Evolutionary conservation across 257 asterid genomes (phyloP).

Genomic region (Gentiana straminea): DNA sequence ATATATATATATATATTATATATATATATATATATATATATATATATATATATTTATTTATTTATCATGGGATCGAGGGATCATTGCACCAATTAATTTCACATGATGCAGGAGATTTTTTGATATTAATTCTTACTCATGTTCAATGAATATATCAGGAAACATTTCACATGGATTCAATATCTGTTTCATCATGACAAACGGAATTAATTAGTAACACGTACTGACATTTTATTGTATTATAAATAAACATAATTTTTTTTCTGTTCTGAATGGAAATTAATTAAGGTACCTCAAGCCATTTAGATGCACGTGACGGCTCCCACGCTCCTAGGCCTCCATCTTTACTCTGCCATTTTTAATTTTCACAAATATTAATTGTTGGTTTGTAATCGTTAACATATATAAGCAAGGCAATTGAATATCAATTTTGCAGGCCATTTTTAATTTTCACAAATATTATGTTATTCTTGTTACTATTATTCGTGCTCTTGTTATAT

Average conservation of each 20-base stretch:
- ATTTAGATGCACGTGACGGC: slow-evolving; percentile 70
- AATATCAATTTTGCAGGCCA: too few relatives aligned
- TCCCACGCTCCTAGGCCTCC: slow-evolving; percentile 96
- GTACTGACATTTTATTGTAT: background rate
- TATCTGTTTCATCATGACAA: background rate
- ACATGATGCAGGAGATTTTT: background rate
- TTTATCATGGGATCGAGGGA: background rate
- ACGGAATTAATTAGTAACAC: slow-evolving; percentile 12
- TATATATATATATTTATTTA: background rate
- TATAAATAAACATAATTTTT: background rate
- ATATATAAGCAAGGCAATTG: too few relatives aligned
- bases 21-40: too few relatives aligned
- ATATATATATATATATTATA: background rate
- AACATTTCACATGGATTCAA: slow-evolving; percentile 17
- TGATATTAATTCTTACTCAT: slow-evolving; percentile 11
- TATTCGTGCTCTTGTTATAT: too few relatives aligned
- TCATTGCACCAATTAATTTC: background rate
- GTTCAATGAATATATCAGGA: slow-evolving; percentile 17
- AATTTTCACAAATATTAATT: background rate
- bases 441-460: too few relatives aligned
- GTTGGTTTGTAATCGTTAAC: background rate
- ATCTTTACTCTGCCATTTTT: slow-evolving; percentile 56
- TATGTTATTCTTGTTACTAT: too few relatives aligned
- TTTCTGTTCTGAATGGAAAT: background rate
- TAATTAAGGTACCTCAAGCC: slow-evolving; percentile 48